phyloP scores from a whole-genome alignment of 2,329 filamentous ascomycete genomes.

The Aotearoamyces nothofagi region DNA sequence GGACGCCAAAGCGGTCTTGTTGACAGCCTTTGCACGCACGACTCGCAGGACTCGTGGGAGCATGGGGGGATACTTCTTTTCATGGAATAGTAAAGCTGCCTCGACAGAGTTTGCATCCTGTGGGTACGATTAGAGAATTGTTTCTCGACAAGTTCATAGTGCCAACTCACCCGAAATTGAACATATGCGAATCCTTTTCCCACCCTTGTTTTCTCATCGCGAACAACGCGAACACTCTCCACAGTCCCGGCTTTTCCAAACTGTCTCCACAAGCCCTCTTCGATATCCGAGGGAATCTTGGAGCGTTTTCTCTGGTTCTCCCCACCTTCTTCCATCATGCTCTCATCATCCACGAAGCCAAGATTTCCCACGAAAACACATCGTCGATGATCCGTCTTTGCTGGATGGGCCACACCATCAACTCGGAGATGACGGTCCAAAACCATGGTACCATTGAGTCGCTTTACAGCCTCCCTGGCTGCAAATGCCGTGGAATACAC shows the following conservation, averaged over 20 bases:
- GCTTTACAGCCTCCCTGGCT: slow-evolving; percentile 59
- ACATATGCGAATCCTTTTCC: slow-evolving; percentile 97
- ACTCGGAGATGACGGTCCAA: slow-evolving; percentile 81
- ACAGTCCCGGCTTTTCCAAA: slow-evolving; percentile 68
- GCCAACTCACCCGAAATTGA: slow-evolving; percentile 57
- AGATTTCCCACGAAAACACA: slow-evolving; percentile 96
- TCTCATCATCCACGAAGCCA: slow-evolving; percentile 90
- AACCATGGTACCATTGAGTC: slow-evolving; percentile 71
- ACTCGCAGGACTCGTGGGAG: slow-evolving; percentile 82
- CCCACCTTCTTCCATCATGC: slow-evolving; percentile 47
- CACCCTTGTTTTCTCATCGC: slow-evolving; percentile 79
- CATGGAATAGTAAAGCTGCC: slow-evolving; percentile 73
- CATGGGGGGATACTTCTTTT: slow-evolving; percentile 87
- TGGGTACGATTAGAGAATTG: not conserved
- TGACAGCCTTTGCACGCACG: slow-evolving; percentile 46
- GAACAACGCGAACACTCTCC: slow-evolving; percentile 83
- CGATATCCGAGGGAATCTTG: slow-evolving; percentile 67
- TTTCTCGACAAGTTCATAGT: slow-evolving; percentile 9
- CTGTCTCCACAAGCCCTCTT: slow-evolving; percentile 82
- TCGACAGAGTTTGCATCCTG: slow-evolving; percentile 78
- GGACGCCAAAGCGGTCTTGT: slow-evolving; percentile 20
- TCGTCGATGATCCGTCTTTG: slow-evolving; percentile 66
- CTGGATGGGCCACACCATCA: slow-evolving; percentile 80
- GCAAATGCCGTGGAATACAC: slow-evolving; percentile 68
- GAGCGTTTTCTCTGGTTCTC: slow-evolving; percentile 58